Evolutionary conservation across 139 green algal genomes (phyloP), one percentile per base, ranked within the genome.

Genomic region (Zygnema cylindricum): DNA sequence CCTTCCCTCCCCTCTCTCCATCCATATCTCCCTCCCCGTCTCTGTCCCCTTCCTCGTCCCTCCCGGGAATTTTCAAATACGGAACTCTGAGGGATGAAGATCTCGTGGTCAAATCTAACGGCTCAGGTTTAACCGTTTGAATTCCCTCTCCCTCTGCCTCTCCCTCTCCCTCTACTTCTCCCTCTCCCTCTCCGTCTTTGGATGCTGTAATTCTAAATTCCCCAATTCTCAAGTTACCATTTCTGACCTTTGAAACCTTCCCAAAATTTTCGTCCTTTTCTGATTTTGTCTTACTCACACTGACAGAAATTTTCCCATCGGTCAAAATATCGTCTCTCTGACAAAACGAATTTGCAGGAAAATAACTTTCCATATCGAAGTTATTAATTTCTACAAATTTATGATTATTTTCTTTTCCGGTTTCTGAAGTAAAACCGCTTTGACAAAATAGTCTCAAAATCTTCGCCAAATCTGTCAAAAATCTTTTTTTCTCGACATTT

Each of bases 131-230:
- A 69, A 21, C 0, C 40, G 38, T 38, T 78, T 36, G 41, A 11
- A 16, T 78, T 78, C 71, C 71, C 41, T 78, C 71, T 78, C 71
- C 71, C 41, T 16, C 71, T 78, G 71, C 30, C 41, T 78, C 76
- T 55, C 76, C 76, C 1, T 55, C 32, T 40, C 1, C 76, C 76
- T 22, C 76, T 35, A 75, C 76, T 2, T 83, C 32, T 1, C 49
- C 23, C 49, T 55, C 41, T 35, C 76, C n/a, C 76, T 43, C 41
- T 1, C 30, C 32, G 69, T 36, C 76, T 75, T 63, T 16, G 7
- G 49, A 63, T 25, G 49, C 16, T 63, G 7, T 16, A 7, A 25
- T 63, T 16, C 16, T 16, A 63, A 7, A 63, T 63, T 7, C 49
- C 49, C 16, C 16, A 63, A 25, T 63, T 63, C 49, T 63, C 49